Conservation (phyloP, 192 early-diverging fungal genomes). For the Dissophora globulifera region DNA sequence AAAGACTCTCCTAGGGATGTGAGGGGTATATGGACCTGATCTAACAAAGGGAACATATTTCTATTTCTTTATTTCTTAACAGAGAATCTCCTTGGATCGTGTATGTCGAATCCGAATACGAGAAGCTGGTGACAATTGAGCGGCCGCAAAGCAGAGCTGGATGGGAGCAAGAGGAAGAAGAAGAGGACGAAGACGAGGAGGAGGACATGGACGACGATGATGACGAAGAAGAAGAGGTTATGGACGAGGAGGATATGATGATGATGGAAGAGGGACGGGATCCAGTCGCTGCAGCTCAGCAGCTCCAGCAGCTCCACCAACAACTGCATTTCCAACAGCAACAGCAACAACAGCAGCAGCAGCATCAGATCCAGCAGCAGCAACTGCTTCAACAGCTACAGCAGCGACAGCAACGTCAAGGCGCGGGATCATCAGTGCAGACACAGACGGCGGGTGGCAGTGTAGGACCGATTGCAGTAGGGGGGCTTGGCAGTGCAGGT, state of each 20-base stretch:
- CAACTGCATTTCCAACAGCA: background rate
- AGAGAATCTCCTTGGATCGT: constrained; percentile 49
- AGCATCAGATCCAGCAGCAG: constrained; percentile 13
- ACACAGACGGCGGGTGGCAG: background rate
- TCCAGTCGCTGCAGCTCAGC: constrained; percentile 2
- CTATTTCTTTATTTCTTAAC: too few species aligned
- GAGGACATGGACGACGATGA: constrained; percentile 21
- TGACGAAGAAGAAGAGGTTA: constrained; percentile 28
- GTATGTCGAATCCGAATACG: constrained; percentile 46
- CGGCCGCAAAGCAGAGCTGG: constrained; percentile 36
- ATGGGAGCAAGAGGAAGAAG: constrained; percentile 42
- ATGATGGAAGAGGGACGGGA: constrained; percentile 27
- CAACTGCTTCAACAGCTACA: constrained; percentile 8
- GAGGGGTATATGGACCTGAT: too few species aligned
- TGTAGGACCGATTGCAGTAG: background rate
- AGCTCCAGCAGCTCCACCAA: background rate
- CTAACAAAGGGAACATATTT: too few species aligned
- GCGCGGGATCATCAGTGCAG: background rate
- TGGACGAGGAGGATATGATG: constrained; percentile 41
- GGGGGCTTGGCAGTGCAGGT: background rate
- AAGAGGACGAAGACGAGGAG: constrained; percentile 43
- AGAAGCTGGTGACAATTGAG: constrained; percentile 45
- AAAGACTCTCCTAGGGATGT: background rate
- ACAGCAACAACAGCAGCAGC: constrained; percentile 8
- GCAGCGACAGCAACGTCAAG: constrained; percentile 4